phyloP scores from a whole-genome alignment of 768 basidiomycete species.

The Trametes coccinea region DNA sequence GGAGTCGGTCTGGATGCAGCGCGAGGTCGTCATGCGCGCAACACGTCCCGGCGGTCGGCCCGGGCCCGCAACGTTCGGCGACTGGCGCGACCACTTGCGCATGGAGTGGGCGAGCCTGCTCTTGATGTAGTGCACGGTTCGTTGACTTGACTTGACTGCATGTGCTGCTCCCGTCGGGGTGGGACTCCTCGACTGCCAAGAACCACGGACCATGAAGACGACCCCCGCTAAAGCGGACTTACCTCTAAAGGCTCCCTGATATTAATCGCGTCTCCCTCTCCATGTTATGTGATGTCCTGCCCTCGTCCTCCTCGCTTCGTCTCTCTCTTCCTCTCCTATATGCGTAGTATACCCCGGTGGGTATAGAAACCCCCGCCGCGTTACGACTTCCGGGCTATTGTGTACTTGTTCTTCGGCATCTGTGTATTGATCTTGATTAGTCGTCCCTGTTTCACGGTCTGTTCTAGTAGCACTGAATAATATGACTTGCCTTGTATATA shows the following conservation, averaged over 20 bases:
- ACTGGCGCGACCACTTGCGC: conserved; percentile 31
- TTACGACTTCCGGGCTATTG: neutral
- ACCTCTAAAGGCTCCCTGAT: neutral
- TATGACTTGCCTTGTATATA: conserved; percentile 1
- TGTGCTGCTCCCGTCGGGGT: neutral
- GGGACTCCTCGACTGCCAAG: neutral
- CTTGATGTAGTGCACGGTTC: conserved; percentile 10
- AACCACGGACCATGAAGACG: no score
- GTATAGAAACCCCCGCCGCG: neutral
- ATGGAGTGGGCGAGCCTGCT: conserved; percentile 28
- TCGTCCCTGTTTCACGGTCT: neutral
- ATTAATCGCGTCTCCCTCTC: neutral
- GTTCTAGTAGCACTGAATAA: neutral
- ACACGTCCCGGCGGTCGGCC: conserved; percentile 13
- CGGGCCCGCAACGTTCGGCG: conserved; percentile 15
- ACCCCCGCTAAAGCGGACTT: neutral
- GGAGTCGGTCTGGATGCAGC: conserved; percentile 27
- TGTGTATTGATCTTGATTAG: conserved; percentile 2
- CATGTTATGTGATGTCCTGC: neutral
- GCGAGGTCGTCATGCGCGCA: conserved; percentile 5
- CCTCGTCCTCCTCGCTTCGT: neutral
- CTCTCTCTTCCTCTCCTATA: neutral
- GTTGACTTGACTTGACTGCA: neutral
- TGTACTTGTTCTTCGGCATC: neutral
- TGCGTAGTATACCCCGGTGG: conserved; percentile 11